Percentiles rank a stretch among this genome's conserved stretches.
Evolutionary conservation across 2,329 filamentous ascomycete genomes (phyloP).

Genomic region (Akanthomyces uredinophilus): DNA sequence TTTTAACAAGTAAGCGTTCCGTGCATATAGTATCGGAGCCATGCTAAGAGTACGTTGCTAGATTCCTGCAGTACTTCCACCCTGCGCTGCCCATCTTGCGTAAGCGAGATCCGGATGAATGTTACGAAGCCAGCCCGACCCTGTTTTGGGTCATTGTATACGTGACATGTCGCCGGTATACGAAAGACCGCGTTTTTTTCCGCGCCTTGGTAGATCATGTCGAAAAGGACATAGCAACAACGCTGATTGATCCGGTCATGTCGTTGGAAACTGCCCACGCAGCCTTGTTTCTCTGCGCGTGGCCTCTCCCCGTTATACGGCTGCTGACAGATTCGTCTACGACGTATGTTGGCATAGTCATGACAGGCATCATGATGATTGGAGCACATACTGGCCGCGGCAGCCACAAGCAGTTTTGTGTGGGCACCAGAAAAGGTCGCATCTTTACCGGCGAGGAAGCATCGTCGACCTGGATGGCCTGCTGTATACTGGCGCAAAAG

Average conservation of each 20-base stretch:
- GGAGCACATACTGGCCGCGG: conserved; percentile 50
- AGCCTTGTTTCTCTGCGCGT: conserved; percentile 45
- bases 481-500: conserved; percentile 48
- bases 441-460: conserved; percentile 48
- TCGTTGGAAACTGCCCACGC: conserved; percentile 47
- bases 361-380: conserved; percentile 43
- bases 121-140: conserved; percentile 42
- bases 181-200: conserved; percentile 37
- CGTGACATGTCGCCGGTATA: conserved; percentile 45
- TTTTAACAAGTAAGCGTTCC: conserved; percentile 41
- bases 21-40: not conserved
- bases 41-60: conserved; percentile 21
- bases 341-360: conserved; percentile 41
- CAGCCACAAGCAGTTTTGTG: conserved; percentile 43
- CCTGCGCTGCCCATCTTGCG: conserved; percentile 48
- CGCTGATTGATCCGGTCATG: conserved; percentile 38
- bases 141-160: conserved; percentile 53
- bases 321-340: conserved; percentile 47
- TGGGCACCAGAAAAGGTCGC: conserved; percentile 38
- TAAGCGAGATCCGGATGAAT: conserved; percentile 44
- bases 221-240: conserved; percentile 39
- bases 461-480: conserved; percentile 47
- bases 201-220: conserved; percentile 43
- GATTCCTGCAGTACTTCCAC: conserved; percentile 49
- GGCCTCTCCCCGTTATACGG: conserved; percentile 47